Evolutionary conservation across 1,139 yeast genomes (phyloP), one percentile per base, ranked within the genome.

Genomic region (Kodamaea derodonti): DNA sequence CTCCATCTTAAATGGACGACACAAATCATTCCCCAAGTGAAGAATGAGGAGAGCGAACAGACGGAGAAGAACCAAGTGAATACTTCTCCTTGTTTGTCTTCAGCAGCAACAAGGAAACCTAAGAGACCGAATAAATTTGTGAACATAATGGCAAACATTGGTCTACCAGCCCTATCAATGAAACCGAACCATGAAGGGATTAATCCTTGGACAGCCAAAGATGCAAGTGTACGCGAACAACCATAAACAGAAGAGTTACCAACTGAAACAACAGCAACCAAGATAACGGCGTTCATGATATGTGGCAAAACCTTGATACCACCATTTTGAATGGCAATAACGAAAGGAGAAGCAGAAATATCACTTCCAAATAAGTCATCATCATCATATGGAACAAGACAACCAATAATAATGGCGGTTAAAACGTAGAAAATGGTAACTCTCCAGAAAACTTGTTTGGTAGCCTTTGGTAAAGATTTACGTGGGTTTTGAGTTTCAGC

Each of bases 11-110:
- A 52, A 41, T 75, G 77, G 28, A 74, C 63, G 38, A 64, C 54
- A 39, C 75, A 69, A 40, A 80, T 66, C 47, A 74, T 59, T 43
- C 69, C 62, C 84, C 85, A 67, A 37, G 75, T 66, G 60, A 74
- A 80, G 60, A 80, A 56, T 40, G 81, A 58, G 37, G 77, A 66
- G 54, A 80, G 72, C 6, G 84, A 80, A 36, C 85, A 82, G 24
- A 83, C 54, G 18, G 84, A 75, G 48, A 80, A 75, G 40, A 80
- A 65, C 87, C 87, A 80, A 11, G 73, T 64, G 65, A 80, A 80
- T 3, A 80, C 72, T 2, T 60, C 54, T 10, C 51, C 58, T 46
- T 79, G 69, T 30, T 77, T 67, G 12, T 12, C 6, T 22, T 64
- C 58, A 36, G 66, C 58, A 4, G 71, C 66, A 14, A 79, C 80